Evolutionary conservation across 1,284 basidiomycete genomes (phyloP).

Genomic region (Microbotryum silenes-acaulis): DNA sequence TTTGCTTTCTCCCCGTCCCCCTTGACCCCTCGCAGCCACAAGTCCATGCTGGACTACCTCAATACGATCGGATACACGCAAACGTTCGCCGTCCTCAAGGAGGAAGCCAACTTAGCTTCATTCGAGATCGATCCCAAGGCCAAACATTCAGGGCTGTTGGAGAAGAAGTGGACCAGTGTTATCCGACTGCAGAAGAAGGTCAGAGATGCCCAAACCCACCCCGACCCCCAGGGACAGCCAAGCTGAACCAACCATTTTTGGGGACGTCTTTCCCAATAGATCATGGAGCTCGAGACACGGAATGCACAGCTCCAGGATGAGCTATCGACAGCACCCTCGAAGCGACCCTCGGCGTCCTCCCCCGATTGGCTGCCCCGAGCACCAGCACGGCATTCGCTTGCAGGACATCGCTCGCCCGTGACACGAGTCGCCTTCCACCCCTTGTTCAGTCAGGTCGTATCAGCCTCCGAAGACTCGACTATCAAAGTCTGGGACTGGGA

Average conservation of each 20-base stretch:
- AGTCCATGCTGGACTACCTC: constrained; percentile 76
- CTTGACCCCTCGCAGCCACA: constrained; percentile 54
- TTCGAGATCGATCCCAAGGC: constrained; percentile 74
- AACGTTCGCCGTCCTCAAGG: constrained; percentile 57
- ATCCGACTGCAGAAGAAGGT: constrained; percentile 90
- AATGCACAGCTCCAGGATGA: constrained; percentile 70
- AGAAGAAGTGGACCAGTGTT: constrained; percentile 93
- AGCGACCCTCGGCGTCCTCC: constrained; percentile 57
- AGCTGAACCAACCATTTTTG: neutral
- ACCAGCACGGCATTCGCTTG: constrained; percentile 67
- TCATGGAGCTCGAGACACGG: constrained; percentile 78
- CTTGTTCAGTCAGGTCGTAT: constrained; percentile 69
- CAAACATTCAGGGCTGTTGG: constrained; percentile 71
- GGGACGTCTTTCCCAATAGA: constrained; percentile 46
- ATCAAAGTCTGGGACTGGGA: constrained; percentile 96
- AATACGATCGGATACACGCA: constrained; percentile 56
- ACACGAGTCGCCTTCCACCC: constrained; percentile 81
- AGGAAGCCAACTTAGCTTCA: constrained; percentile 51
- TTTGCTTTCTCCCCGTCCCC: neutral
- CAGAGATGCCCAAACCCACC: constrained; percentile 23
- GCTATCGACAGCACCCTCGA: constrained; percentile 49
- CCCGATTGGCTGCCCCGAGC: constrained; percentile 75
- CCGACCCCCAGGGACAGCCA: neutral
- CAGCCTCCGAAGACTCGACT: constrained; percentile 76
- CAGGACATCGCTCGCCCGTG: constrained; percentile 69